A percentile compares a stretch with the other conserved stretches of the same genome.
phyloP scores from a whole-genome alignment of 305 asterid genomes.

The Fraxinus nigra region DNA sequence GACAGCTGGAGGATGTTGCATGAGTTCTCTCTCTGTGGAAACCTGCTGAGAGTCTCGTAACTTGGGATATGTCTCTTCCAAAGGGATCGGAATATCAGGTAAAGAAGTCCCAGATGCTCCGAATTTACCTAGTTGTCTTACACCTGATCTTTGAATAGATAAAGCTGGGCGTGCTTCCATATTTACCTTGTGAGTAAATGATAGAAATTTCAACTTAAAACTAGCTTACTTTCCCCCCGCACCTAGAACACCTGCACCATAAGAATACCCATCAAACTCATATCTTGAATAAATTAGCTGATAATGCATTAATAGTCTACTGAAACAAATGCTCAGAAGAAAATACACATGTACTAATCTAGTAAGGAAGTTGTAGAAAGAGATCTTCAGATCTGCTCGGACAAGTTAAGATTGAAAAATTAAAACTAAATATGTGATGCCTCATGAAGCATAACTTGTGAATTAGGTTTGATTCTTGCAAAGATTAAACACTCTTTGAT shows the following conservation, averaged over 20 bases:
- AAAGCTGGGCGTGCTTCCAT: conserved; percentile 38
- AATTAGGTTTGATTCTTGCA: neutral
- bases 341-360: neutral
- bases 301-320: neutral
- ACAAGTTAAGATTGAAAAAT: neutral
- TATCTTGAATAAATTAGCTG: neutral
- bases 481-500: neutral
- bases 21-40: conserved; percentile 37
- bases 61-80: conserved; percentile 51
- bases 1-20: conserved; percentile 41
- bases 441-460: neutral
- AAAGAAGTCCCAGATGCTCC: conserved; percentile 59
- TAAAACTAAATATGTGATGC: neutral
- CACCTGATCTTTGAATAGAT: conserved; percentile 58
- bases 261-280: neutral
- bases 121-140: conserved; percentile 48
- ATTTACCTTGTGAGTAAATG: conserved; percentile 14
- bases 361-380: neutral
- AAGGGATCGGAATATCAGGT: conserved; percentile 51
- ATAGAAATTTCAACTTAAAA: conserved; percentile 19
- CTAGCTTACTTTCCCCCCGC: conserved; percentile 23
- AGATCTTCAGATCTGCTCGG: neutral
- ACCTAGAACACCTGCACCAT: neutral
- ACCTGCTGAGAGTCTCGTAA: conserved; percentile 36
- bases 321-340: neutral